These are phyloP conservation scores for Ophiocordyceps camponoti-leonardi DNA, from an alignment of 2,329 filamentous ascomycete species.

Conservation along the genomic window DNA sequence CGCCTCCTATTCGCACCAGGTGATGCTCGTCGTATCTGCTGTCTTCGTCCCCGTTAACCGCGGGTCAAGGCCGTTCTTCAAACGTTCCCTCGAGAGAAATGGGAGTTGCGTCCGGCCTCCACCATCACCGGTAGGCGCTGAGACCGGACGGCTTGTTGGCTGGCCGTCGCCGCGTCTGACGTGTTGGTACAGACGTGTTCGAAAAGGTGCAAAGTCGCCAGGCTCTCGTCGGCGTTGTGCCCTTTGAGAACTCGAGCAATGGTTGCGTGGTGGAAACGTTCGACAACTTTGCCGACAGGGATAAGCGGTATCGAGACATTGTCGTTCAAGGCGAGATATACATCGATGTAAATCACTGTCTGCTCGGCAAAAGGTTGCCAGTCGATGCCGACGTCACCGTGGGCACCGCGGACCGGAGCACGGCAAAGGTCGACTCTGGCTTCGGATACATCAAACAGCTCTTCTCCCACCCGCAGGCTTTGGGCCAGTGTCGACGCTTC, in stretches of 20 bases:
- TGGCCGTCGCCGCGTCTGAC: background rate
- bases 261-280: constrained; percentile 82
- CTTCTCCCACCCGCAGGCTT: constrained; percentile 90
- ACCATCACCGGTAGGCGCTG: constrained; percentile 29
- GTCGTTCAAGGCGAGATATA: constrained; percentile 72
- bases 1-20: constrained; percentile 34
- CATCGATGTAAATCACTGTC: constrained; percentile 73
- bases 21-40: constrained; percentile 8
- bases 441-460: constrained; percentile 53
- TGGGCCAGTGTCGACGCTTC: constrained; percentile 75
- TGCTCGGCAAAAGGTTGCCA: constrained; percentile 39
- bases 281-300: constrained; percentile 69
- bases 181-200: constrained; percentile 50
- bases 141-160: background rate
- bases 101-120: constrained; percentile 29
- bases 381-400: constrained; percentile 4
- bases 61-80: constrained; percentile 23
- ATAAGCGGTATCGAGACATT: constrained; percentile 46
- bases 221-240: constrained; percentile 62
- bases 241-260: constrained; percentile 93
- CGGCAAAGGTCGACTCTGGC: constrained; percentile 22
- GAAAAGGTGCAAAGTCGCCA: constrained; percentile 51
- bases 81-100: constrained; percentile 28
- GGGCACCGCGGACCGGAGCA: constrained; percentile 20
- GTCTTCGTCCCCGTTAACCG: constrained; percentile 4